Base-by-base conservation (phyloP, 805 yeast genomes). In the Yamadazyma insecticola region DNA sequence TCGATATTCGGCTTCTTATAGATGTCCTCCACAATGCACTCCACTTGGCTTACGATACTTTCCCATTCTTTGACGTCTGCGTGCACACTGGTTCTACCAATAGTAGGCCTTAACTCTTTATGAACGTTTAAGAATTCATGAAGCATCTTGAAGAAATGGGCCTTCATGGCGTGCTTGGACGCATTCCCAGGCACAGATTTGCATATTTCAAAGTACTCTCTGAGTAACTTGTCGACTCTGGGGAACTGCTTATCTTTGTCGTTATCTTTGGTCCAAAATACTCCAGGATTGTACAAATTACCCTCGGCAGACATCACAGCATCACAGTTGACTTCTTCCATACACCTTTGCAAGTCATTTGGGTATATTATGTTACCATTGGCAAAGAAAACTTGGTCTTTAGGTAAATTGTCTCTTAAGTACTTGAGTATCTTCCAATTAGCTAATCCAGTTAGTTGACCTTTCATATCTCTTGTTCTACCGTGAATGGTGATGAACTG, bases 231-330 rank as follows among this genome's bases (percentile, higher is more conserved):
- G 59, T 92, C 98, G 5, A 90, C 89, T 36, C 97, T 69, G 10
- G 96, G 95, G 48, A 77, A 88, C 35, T 76, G 81, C 42, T 62
- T 76, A 13, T 84, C 87, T 16, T 45, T 55, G 32, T 80, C 75
- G 6, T 67, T 59, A 2, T 58, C 47, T 27, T 59, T 54, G 2
- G 72, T 60, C 80, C 78, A 74, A 53, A 92, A 90, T 1, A 89
- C 77, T 5, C 95, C 97, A 1, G 99, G 99, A 48, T 92, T 92
- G 59, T 80, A 84, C 21, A 92, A 63, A 50, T 88, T 88, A 1
- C 96, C 96, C 56, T 92, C 99, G 1, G 98, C 98, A 24, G 94
- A 80, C 98, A 92, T 92, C 12, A 92, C 92, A 0, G 88, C 96
- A 58, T 92, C 97, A 41, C 92, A 83, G 1, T 60, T 63, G 4